These are phyloP conservation scores for Triticum timopheevii DNA, from an alignment of 176 grass and related monocot genomes.

Conservation along the genomic window DNA sequence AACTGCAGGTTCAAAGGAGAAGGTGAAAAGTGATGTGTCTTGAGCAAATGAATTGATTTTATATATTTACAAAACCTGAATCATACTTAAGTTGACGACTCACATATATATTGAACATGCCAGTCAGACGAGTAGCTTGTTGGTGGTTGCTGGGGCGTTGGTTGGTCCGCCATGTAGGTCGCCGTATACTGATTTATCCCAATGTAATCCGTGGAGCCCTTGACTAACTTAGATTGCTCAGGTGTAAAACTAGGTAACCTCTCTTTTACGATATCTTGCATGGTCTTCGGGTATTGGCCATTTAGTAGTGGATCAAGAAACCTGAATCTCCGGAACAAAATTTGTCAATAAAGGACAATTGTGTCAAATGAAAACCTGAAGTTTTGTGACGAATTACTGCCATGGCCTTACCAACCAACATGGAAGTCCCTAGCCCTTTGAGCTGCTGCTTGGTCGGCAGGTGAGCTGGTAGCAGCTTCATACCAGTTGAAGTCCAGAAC, in stretches of 20 bases:
- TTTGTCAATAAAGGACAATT: slow-evolving; percentile 1
- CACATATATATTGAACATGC: slow-evolving; percentile 49
- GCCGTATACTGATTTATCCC: slow-evolving; percentile 96
- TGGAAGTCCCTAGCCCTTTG: slow-evolving; percentile 89
- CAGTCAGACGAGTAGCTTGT: slow-evolving; percentile 78
- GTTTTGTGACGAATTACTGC: neutral
- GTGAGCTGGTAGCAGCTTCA: slow-evolving; percentile 62
- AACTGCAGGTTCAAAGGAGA: slow-evolving; percentile 41
- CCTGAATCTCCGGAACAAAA: slow-evolving; percentile 36
- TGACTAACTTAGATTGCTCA: slow-evolving; percentile 85
- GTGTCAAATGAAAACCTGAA: neutral
- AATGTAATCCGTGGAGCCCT: slow-evolving; percentile 79
- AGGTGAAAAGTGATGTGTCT: neutral
- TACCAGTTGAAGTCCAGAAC: slow-evolving; percentile 77
- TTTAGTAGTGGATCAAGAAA: slow-evolving; percentile 78
- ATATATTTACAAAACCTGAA: slow-evolving; percentile 9
- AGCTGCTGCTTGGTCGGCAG: slow-evolving; percentile 60
- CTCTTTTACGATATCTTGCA: slow-evolving; percentile 75
- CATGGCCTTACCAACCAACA: slow-evolving; percentile 75
- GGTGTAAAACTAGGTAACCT: slow-evolving; percentile 68
- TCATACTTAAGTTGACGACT: slow-evolving; percentile 1
- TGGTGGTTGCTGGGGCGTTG: slow-evolving; percentile 29
- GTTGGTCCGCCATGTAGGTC: slow-evolving; percentile 57
- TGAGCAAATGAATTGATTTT: neutral
- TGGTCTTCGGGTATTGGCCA: slow-evolving; percentile 67